Base-by-base conservation (phyloP, 2,329 filamentous ascomycete genomes). In the Colletotrichum tanaceti region DNA sequence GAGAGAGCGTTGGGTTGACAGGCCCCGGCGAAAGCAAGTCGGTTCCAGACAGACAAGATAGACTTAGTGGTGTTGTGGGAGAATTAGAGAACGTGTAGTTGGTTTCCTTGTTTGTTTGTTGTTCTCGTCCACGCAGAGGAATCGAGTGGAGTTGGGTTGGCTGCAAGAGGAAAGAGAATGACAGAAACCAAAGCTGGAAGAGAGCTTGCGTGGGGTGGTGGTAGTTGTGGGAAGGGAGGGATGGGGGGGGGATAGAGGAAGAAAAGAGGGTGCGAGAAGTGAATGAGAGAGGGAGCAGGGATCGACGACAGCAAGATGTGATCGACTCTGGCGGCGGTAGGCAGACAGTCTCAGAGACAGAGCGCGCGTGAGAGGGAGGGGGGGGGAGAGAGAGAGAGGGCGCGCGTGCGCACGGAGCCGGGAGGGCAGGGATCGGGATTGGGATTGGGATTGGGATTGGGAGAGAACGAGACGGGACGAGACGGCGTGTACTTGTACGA, bases 81-180 rank as follows among this genome's bases (percentile, higher is more conserved):
- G 55, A 22, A 55, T 65, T 65, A 65, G 62, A 13, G 55, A 65
- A 62, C 44, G 63, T 67, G 44, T 38, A 54, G 46, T 60, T 35
- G 60, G 63, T 22, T 63, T 57, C 55, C 60, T 32, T 60, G 63
- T 70, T 69, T 70, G 28, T 68, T 69, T 67, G 50, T 67, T 70
- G 28, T 67, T 65, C 62, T 68, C 62, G 62, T 55, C 55, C 49
- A 60, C 49, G 62, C 65, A 68, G 65, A 47, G 62, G 62, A 65
- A 55, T 68, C 49, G 49, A 59, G 47, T 24, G 54, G 28, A 11
- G 50, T 5, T n/a, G 32, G 24, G 24, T 47, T 54, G 53, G 35
- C 49, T 68, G 55, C 38, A 68, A 53, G 47, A 61, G 61, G 35
- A 50, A 50, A 55, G 44, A 65, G 65, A 68, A 24, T 28, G 55